phyloP scores from a whole-genome alignment of 495 filamentous ascomycete genomes.

The Viridothelium virens region DNA sequence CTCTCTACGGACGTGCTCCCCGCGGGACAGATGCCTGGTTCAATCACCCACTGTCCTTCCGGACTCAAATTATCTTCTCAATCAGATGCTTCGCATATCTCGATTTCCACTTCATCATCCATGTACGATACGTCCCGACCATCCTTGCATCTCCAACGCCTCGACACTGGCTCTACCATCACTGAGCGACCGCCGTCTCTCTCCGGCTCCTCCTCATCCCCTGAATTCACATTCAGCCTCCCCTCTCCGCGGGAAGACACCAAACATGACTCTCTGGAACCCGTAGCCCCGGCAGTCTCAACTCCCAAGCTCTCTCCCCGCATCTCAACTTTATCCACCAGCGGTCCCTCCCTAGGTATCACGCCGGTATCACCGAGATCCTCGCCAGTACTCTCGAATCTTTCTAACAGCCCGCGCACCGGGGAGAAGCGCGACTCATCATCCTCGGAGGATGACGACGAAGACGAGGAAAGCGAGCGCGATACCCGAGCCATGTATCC shows the following conservation, averaged over 20 bases:
- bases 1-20: slow-evolving; percentile 21
- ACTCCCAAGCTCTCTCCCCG: background rate
- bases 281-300: background rate
- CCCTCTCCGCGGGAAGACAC: background rate
- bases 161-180: background rate
- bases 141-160: background rate
- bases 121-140: background rate
- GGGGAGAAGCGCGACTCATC: slow-evolving; percentile 41
- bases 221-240: slow-evolving; percentile 3
- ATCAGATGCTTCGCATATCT: background rate
- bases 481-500: slow-evolving; percentile 37
- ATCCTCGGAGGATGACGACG: slow-evolving; percentile 39
- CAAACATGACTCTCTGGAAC: slow-evolving; percentile 9
- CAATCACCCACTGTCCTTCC: background rate
- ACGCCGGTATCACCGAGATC: slow-evolving; percentile 14
- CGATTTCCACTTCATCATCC: background rate
- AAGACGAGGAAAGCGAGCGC: slow-evolving; percentile 42
- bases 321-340: slow-evolving; percentile 3
- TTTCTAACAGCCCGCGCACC: slow-evolving; percentile 17
- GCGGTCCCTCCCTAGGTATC: background rate
- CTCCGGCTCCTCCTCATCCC: background rate
- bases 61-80: background rate
- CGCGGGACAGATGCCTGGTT: background rate
- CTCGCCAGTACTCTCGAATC: slow-evolving; percentile 10
- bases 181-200: background rate